Base-by-base conservation (phyloP, 345 rosid genomes). In the Lepidium africanum region DNA sequence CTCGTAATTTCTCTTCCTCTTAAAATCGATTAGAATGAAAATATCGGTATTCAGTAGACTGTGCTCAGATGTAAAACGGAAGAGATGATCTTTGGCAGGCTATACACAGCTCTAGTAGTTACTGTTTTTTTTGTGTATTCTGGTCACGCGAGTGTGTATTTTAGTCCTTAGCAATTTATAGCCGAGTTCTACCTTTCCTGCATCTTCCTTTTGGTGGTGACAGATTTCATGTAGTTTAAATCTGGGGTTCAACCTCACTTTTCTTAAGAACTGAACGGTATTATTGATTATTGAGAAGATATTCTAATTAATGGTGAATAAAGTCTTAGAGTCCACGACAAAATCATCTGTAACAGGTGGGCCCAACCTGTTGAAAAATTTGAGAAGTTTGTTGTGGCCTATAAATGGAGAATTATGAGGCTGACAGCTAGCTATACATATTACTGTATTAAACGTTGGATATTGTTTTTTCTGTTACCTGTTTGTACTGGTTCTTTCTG, bases 271-370 rank as follows among this genome's bases (percentile, higher is more conserved):
- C 55, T 30, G 40, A 59, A 32, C 53, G 65, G 39, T 74, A 59
- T 74, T 53, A 60, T 67, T 61, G 70, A 47, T 65, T 54, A 36
- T 60, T 49, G 67, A 46, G 65, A 30, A 10, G 19, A 50, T 27
- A 41, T 46, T 65, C 55, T 50, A 23, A 38, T 60, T 62, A 68
- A 55, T 62, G 65, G 65, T 38, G 52, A 40, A 69, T 38, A 33
- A 54, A 59, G n/a, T 53, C 63, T 45, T 67, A 67, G 64, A 54
- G 70, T 75, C 74, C 69, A 69, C 54, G 70, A 69, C 67, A 75
- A 69, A 39, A 21, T 9, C n/a, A 62, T 69, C 59, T 69, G 74
- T 60, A 69, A 62, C 19, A 69, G 74, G 74, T 75, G 74, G 78
- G 71, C 32, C 78, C 74, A 10, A 32, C 30, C 53, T 75, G 45